These are phyloP conservation scores for Solanum chiquidenum DNA, from an alignment of 257 asterid species.

Conservation along the genomic window DNA sequence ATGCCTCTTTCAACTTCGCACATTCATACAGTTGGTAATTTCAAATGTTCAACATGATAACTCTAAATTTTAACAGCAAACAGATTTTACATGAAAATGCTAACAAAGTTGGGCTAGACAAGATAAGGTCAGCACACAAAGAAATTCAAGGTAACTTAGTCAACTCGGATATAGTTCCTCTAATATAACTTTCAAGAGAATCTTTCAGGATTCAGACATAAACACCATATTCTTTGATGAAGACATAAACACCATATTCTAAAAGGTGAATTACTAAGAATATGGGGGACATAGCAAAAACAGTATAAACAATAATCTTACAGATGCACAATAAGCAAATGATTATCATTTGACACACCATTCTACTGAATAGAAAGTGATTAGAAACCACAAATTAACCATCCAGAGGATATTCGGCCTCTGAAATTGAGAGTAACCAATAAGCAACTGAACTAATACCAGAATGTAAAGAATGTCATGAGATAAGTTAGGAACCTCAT, in stretches of 20 bases:
- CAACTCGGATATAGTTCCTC: not conserved
- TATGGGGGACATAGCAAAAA: not conserved
- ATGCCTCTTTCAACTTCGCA: not conserved
- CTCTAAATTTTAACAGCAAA: not conserved
- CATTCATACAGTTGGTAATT: not conserved
- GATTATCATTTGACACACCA: not conserved
- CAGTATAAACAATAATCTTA: not conserved
- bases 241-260: not conserved
- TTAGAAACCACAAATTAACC: not conserved
- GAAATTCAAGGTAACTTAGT: not conserved
- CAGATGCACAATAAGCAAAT: not conserved
- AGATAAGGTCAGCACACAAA: not conserved
- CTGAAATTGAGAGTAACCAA: not conserved
- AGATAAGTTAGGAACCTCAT: constrained; percentile 43
- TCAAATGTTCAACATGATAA: not conserved
- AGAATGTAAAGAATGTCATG: not conserved
- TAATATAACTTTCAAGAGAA: not conserved
- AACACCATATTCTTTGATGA: not conserved
- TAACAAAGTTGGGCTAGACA: not conserved
- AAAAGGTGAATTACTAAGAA: not conserved
- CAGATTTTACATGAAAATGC: not conserved
- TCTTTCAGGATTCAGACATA: not conserved
- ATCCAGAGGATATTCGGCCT: not conserved
- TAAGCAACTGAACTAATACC: not conserved
- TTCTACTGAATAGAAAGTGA: not conserved